Evolutionary conservation across 2,329 filamentous ascomycete species (phyloP), one percentile per base, ranked within the genome.

Genomic region (Colletotrichum cereale): DNA sequence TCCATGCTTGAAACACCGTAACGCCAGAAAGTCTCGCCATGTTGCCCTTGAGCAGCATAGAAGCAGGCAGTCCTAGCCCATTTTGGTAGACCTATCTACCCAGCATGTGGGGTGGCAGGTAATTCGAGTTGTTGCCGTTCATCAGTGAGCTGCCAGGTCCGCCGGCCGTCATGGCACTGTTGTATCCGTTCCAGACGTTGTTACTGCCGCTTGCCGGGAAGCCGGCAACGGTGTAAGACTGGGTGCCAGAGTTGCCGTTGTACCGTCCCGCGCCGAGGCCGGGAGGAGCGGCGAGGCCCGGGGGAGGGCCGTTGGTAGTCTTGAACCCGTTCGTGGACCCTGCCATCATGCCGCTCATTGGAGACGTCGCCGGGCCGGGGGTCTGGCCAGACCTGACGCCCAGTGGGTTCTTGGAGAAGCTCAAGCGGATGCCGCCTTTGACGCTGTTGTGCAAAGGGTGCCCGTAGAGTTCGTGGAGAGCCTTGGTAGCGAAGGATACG

Each of bases 361-460:
- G 88, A 5, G 80, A 76, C 7, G 78, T 78, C 34, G 79, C 77
- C 67, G 86, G 82, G 34, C 82, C 82, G 11, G 85, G 78, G n/a
- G 84, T 86, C 77, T 95, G 94, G 34, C 90, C 91, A 2, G 93
- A 94, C 56, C 96, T 92, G 36, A 98, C 96, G 29, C 96, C 96
- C 2, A 98, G 87, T 0, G 96, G 96, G 77, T 98, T 98, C 85
- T 98, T 98, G 38, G 96, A 98, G 81, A 98, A 99, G 81, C 95
- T 97, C 67, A 99, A 86, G 31, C 96, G 92, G 77, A 99, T 98
- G 42, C 96, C 96, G 8, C 96, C 96, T 80, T 97, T 98, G 78
- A 94, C 89, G 77, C 95, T 97, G 82, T 97, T 98, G 79, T 95
- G 94, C 40, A 98, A 87, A 60, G 89, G 90, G 61, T 92, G 90